Evolutionary conservation across 2,329 filamentous ascomycete genomes (phyloP).

Genomic region (Exophiala oligosperma): DNA sequence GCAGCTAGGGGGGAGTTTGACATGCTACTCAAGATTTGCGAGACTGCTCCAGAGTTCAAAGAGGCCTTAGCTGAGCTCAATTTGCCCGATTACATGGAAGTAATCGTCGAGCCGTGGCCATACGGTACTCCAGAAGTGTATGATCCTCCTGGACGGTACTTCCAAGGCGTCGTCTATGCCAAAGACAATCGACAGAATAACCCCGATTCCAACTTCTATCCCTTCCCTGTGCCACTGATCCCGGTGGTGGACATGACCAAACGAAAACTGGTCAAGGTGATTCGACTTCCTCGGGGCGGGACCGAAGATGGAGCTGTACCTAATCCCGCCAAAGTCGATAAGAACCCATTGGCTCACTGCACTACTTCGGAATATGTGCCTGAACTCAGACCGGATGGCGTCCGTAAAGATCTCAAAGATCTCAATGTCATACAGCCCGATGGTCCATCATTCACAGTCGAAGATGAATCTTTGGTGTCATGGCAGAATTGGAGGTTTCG

Average conservation of each 20-base stretch:
- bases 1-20: constrained; percentile 43
- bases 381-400: constrained; percentile 49
- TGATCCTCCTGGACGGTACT: constrained; percentile 51
- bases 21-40: constrained; percentile 49
- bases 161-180: constrained; percentile 57
- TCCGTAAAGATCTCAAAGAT: constrained; percentile 60
- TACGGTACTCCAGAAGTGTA: constrained; percentile 54
- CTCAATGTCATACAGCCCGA: constrained; percentile 72
- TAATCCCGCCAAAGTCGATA: constrained; percentile 39
- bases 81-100: constrained; percentile 55
- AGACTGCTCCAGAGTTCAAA: constrained; percentile 54
- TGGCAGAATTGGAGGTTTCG: constrained; percentile 72
- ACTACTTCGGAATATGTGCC: constrained; percentile 52
- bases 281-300: constrained; percentile 56
- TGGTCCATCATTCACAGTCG: constrained; percentile 64
- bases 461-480: constrained; percentile 47
- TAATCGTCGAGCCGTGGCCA: constrained; percentile 54
- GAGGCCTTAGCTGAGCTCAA: constrained; percentile 52
- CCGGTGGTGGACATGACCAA: constrained; percentile 60
- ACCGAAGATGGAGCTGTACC: constrained; percentile 47
- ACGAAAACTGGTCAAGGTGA: constrained; percentile 57
- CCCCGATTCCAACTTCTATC: constrained; percentile 62
- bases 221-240: constrained; percentile 60
- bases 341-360: constrained; percentile 55
- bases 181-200: constrained; percentile 48